A percentile compares a stretch with the other conserved stretches of the same genome.
phyloP scores from a whole-genome alignment of 1,284 basidiomycete species.

The Rhodotorula sp. region DNA sequence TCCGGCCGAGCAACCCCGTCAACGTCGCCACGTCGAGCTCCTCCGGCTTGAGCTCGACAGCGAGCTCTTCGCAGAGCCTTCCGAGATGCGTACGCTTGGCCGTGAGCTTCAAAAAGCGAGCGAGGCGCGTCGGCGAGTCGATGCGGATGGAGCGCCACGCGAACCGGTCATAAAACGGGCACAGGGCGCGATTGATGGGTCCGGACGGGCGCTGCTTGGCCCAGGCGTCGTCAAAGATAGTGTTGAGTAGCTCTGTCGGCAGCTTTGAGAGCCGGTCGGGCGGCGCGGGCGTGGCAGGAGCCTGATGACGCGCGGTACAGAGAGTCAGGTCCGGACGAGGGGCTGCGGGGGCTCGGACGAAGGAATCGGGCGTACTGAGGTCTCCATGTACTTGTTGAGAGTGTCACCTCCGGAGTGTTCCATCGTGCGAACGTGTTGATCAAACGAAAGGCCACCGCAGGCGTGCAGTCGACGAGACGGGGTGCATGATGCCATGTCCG shows the following conservation, averaged over 20 bases:
- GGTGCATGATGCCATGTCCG: too few relatives aligned
- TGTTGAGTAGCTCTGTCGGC: constrained; percentile 1
- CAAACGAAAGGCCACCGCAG: too few relatives aligned
- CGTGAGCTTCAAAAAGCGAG: not conserved
- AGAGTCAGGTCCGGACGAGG: too few relatives aligned
- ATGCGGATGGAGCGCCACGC: not conserved
- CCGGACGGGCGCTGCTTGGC: not conserved
- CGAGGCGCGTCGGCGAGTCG: not conserved
- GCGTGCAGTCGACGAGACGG: too few relatives aligned
- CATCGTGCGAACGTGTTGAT: too few relatives aligned
- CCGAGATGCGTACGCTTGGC: not conserved
- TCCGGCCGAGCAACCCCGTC: not conserved
- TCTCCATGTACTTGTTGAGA: too few relatives aligned
- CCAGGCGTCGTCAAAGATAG: not conserved
- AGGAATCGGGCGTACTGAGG: too few relatives aligned
- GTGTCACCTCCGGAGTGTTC: too few relatives aligned
- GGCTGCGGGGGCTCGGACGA: too few relatives aligned
- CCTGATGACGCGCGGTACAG: too few relatives aligned
- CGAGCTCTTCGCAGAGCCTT: not conserved
- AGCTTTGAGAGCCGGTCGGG: not conserved
- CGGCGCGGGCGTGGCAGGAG: not conserved
- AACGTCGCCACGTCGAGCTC: not conserved
- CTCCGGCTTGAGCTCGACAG: not conserved
- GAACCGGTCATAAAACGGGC: not conserved
- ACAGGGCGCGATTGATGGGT: constrained; percentile 1